Evolutionary conservation across 768 basidiomycete genomes (phyloP).

Genomic region (Paxillus rubicundulus): DNA sequence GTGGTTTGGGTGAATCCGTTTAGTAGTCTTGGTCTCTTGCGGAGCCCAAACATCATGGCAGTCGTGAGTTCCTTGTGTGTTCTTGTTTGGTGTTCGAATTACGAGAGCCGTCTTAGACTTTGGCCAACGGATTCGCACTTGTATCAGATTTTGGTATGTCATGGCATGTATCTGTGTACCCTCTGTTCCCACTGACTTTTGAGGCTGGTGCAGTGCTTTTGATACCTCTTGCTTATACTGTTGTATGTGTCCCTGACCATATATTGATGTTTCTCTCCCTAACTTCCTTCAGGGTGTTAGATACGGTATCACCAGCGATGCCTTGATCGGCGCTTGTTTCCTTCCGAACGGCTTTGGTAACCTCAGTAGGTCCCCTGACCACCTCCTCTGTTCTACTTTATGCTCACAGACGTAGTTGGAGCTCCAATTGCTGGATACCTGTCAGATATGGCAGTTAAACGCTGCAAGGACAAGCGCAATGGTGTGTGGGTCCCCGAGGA

Average conservation of each 20-base stretch:
- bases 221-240: constrained; percentile 62
- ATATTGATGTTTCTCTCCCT: not conserved
- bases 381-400: not conserved
- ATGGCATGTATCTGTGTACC: not conserved
- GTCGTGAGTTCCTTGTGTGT: constrained; percentile 40
- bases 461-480: constrained; percentile 46
- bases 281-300: constrained; percentile 43
- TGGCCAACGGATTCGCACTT: constrained; percentile 34
- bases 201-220: constrained; percentile 36
- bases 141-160: constrained; percentile 37
- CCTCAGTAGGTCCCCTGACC: constrained; percentile 10
- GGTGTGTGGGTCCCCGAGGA: constrained; percentile 70
- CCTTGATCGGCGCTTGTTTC: constrained; percentile 22
- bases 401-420: constrained; percentile 42
- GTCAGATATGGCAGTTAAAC: constrained; percentile 52
- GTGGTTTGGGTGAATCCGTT: constrained; percentile 62
- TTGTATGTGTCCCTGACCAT: constrained; percentile 40
- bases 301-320: constrained; percentile 24
- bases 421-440: constrained; percentile 56
- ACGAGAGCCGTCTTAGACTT: constrained; percentile 36
- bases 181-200: not conserved
- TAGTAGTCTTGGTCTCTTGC: constrained; percentile 45
- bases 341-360: constrained; percentile 29
- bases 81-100: constrained; percentile 25
- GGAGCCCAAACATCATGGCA: constrained; percentile 57